phyloP scores from a whole-genome alignment of 1,284 basidiomycete genomes.

The Tylopilus orsonianus region DNA sequence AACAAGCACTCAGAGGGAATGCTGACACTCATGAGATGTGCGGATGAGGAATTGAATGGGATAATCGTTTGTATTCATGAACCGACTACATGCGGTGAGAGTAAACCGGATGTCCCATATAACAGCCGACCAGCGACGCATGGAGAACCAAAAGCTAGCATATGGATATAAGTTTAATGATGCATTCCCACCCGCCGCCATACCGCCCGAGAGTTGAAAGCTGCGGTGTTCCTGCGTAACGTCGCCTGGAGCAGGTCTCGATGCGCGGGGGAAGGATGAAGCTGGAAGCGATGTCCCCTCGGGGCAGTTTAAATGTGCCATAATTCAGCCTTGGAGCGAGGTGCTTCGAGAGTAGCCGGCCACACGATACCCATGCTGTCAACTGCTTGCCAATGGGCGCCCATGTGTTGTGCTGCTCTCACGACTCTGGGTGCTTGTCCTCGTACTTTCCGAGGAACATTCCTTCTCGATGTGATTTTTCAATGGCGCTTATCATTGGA shows the following conservation, averaged over 20 bases:
- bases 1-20: too few relatives aligned
- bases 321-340: too few relatives aligned
- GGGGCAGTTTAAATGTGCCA: not conserved
- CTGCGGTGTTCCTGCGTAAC: not conserved
- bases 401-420: constrained; percentile 8
- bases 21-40: too few relatives aligned
- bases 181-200: not conserved
- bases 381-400: not conserved
- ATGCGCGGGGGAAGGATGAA: not conserved
- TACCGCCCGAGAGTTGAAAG: not conserved
- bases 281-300: not conserved
- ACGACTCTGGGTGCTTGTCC: constrained; percentile 16
- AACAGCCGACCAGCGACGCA: not conserved
- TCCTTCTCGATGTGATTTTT: constrained; percentile 9
- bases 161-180: not conserved
- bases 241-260: not conserved
- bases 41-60: too few relatives aligned
- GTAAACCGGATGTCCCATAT: not conserved
- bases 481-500: not conserved
- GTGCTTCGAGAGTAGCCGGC: not conserved
- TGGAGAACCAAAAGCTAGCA: not conserved
- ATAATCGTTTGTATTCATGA: not conserved
- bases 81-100: not conserved
- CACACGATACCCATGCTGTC: not conserved
- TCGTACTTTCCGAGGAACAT: constrained; percentile 4